These are phyloP conservation scores for Firmiana major DNA, from an alignment of 345 rosid genomes.

Conservation along the genomic window DNA sequence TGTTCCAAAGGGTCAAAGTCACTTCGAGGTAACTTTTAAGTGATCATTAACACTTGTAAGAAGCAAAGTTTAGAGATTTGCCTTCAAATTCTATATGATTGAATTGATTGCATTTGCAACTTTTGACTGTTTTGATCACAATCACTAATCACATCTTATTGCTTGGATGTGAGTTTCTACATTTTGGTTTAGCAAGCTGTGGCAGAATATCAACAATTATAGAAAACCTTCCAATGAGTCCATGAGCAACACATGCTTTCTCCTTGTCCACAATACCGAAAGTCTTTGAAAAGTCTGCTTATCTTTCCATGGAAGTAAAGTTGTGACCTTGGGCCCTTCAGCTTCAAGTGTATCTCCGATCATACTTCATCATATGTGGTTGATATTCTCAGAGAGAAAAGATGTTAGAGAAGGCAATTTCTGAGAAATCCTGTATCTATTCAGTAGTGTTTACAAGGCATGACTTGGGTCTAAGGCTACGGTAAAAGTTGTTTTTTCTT, in stretches of 20 bases:
- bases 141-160: not conserved
- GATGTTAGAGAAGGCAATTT: not conserved
- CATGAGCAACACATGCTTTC: not conserved
- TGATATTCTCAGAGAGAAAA: not conserved
- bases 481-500: too few relatives aligned
- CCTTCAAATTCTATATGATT: not conserved
- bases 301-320: conserved; percentile 2
- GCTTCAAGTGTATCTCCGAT: not conserved
- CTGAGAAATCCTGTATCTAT: not conserved
- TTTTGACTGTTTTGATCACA: not conserved
- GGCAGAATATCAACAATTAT: not conserved
- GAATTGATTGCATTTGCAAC: not conserved
- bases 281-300: not conserved
- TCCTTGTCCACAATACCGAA: not conserved
- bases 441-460: not conserved
- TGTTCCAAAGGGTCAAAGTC: too few relatives aligned
- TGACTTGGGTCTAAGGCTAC: not conserved
- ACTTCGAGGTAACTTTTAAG: too few relatives aligned
- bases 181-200: not conserved
- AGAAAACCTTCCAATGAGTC: too few relatives aligned
- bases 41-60: too few relatives aligned
- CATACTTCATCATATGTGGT: not conserved
- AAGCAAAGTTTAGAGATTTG: too few relatives aligned
- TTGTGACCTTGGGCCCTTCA: not conserved
- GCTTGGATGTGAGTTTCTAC: not conserved